Evolutionary conservation across 1,284 basidiomycete species (phyloP), one percentile per base, ranked within the genome.

Genomic region (Malassezia globosa): DNA sequence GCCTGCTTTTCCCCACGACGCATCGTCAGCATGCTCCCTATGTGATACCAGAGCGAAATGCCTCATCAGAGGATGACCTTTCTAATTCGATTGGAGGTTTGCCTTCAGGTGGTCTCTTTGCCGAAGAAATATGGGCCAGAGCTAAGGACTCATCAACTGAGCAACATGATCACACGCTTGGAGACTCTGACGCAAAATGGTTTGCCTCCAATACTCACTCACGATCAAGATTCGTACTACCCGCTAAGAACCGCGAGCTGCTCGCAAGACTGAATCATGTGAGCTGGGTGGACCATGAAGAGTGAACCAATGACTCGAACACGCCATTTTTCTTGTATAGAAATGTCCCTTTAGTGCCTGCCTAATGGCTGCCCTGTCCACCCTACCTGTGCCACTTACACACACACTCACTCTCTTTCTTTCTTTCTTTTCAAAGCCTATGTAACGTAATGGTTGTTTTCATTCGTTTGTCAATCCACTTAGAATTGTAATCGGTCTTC

Each of bases 1-100:
- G 42, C 5, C 33, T 45, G 13, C 37, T 51, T 13, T 51, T 51
- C 16, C 48, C 42, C 1, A 11, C 36, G 27, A 33, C 24, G 23
- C 41, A 24, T 19, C 19, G 33, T 7, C 14, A 33, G 10, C 10
- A 16, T 13, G 11, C 14, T 18, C 18, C 18, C 8, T 13, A 11
- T 14, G 31, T 22, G 10, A 37, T 29, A 29, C 25, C 42, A 18
- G 14, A 11, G 14, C 42, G 42, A 3, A 35, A 44, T 44, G 48
- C 48, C 18, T 18, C 39, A 24, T 50, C 48, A 14, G 48, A 50
- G 23, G 48, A 50, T 21, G 48, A 50, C 6, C 10, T 16, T 8
- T 18, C 27, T 5, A 1, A 19, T n/a, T 19, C 10, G 4, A 4
- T 31, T 2, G 25, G 7, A 13, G 24, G 22, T 7, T 36, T 16